phyloP scores from a whole-genome alignment of 164 flowering plant genomes.

The Berberis thunbergii region DNA sequence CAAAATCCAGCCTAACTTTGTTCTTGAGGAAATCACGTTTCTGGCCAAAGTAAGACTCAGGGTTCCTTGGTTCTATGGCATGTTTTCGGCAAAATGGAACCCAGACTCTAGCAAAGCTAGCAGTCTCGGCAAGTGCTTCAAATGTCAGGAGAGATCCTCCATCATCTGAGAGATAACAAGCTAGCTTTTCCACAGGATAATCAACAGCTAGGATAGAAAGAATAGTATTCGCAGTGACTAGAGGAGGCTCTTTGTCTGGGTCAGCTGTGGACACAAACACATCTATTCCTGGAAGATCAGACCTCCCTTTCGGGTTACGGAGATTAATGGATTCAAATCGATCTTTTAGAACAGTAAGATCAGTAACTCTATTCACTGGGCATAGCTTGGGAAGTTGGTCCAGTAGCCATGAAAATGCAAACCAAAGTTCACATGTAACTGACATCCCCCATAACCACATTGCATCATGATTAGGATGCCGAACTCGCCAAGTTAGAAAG shows the following conservation, averaged over 20 bases:
- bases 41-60: conserved; percentile 78
- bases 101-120: conserved; percentile 79
- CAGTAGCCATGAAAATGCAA: conserved; percentile 83
- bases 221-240: conserved; percentile 85
- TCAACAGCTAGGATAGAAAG: conserved; percentile 83
- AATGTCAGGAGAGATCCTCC: conserved; percentile 84
- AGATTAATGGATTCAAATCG: conserved; percentile 66
- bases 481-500: conserved; percentile 72
- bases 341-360: conserved; percentile 62
- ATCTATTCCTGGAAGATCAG: conserved; percentile 89
- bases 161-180: conserved; percentile 84
- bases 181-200: conserved; percentile 82
- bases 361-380: conserved; percentile 68
- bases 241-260: conserved; percentile 89
- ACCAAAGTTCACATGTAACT: conserved; percentile 71
- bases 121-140: conserved; percentile 88
- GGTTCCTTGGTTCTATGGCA: conserved; percentile 68
- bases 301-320: conserved; percentile 67
- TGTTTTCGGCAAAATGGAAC: conserved; percentile 90
- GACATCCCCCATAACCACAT: conserved; percentile 95
- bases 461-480: conserved; percentile 77
- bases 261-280: conserved; percentile 89
- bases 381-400: conserved; percentile 95
- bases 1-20: conserved; percentile 74
- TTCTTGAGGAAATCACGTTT: conserved; percentile 72